Percentiles rank a stretch among this genome's conserved stretches.
Conservation (phyloP, 768 basidiomycete genomes). For the Tylopilus sp. region DNA sequence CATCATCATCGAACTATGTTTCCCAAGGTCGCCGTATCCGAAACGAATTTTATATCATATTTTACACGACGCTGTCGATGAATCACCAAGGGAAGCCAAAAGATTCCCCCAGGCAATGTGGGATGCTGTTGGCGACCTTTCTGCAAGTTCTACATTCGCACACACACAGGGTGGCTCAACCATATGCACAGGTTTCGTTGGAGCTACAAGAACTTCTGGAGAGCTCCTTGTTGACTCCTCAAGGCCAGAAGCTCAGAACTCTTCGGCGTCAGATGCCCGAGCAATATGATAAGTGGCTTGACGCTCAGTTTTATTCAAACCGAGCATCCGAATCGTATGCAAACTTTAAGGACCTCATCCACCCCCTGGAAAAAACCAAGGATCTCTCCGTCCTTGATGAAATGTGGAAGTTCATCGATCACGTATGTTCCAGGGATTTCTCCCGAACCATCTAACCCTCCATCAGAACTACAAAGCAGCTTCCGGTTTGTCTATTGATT, state of each 20-base stretch:
- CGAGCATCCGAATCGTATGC: slow-evolving; percentile 49
- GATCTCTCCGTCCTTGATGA: slow-evolving; percentile 47
- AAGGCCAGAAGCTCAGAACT: slow-evolving; percentile 51
- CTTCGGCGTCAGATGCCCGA: slow-evolving; percentile 52
- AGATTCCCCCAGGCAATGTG: slow-evolving; percentile 77
- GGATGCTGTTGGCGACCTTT: slow-evolving; percentile 80
- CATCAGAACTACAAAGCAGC: slow-evolving; percentile 55
- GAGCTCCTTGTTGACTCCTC: slow-evolving; percentile 53
- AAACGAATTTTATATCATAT: slow-evolving; percentile 62
- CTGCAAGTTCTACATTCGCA: slow-evolving; percentile 56
- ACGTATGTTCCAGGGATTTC: slow-evolving; percentile 37
- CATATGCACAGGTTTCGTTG: slow-evolving; percentile 49
- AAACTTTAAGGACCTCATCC: slow-evolving; percentile 54
- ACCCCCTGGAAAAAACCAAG: slow-evolving; percentile 57
- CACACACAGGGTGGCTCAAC: background rate
- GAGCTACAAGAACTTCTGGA: slow-evolving; percentile 66
- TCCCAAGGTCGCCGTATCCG: slow-evolving; percentile 68
- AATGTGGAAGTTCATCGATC: slow-evolving; percentile 64
- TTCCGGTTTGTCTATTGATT: slow-evolving; percentile 55
- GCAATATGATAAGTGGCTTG: slow-evolving; percentile 62
- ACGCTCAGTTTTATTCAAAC: slow-evolving; percentile 62
- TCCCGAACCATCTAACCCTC: slow-evolving; percentile 2
- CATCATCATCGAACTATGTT: slow-evolving; percentile 77
- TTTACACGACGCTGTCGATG: slow-evolving; percentile 67
- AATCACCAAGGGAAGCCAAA: slow-evolving; percentile 68